phyloP scores from a whole-genome alignment of 2,329 filamentous ascomycete species.

The Cladophialophora bantiana region DNA sequence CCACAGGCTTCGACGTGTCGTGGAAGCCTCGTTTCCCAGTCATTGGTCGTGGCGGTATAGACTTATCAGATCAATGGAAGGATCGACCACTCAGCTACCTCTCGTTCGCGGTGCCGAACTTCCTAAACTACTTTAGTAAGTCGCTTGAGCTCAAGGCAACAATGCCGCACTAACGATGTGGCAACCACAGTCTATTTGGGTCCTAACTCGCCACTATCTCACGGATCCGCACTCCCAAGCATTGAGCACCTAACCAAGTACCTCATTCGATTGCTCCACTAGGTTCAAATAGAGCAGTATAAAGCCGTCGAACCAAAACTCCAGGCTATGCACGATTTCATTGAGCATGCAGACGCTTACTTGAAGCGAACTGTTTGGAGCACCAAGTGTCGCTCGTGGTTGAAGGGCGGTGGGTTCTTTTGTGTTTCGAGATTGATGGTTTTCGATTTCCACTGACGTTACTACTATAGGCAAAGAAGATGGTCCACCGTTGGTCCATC shows the following conservation, averaged over 20 bases:
- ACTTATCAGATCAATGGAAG: constrained; percentile 20
- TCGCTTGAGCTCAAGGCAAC: too few relatives aligned
- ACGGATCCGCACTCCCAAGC: constrained; percentile 24
- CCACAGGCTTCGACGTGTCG: constrained; percentile 12
- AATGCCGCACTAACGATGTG: too few relatives aligned
- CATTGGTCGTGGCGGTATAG: constrained; percentile 13
- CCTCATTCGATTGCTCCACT: constrained; percentile 1
- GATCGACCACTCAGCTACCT: constrained; percentile 1
- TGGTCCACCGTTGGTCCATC: constrained; percentile 54
- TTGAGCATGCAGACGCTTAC: too few relatives aligned
- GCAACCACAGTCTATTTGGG: constrained; percentile 39
- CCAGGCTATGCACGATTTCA: background rate
- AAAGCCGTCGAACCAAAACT: background rate
- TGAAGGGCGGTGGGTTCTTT: too few relatives aligned
- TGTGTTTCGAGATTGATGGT: too few relatives aligned
- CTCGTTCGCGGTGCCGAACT: background rate
- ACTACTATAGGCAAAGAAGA: constrained; percentile 47
- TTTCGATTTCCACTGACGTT: too few relatives aligned
- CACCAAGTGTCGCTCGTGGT: too few relatives aligned
- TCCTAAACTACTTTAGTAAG: constrained; percentile 42
- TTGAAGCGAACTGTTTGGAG: too few relatives aligned
- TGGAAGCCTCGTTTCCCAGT: constrained; percentile 22
- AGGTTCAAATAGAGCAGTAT: background rate
- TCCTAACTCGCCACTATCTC: constrained; percentile 43
- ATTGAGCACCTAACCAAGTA: constrained; percentile 8